Percentiles rank a stretch among this genome's conserved stretches.
Conservation (phyloP, 2,329 filamentous ascomycete species). For the Zymoseptoria crescenta region DNA sequence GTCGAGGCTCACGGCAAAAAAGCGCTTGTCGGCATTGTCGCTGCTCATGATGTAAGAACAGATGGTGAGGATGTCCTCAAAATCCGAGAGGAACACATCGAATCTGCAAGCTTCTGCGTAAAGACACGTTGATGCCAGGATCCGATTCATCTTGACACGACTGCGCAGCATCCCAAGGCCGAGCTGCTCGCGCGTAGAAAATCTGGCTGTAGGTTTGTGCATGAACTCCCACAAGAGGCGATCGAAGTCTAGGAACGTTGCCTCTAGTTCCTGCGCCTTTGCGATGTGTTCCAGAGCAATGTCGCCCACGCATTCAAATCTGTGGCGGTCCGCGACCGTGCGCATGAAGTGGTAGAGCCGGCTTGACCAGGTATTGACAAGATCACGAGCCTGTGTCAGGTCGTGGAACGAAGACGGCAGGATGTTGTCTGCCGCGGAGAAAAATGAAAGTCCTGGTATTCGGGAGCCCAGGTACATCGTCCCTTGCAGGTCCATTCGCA, state of each 20-base stretch:
- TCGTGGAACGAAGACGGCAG: constrained; percentile 21
- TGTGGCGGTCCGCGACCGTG: constrained; percentile 21
- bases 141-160: constrained; percentile 24
- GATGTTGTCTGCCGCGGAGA: constrained; percentile 21
- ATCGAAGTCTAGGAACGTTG: constrained; percentile 21
- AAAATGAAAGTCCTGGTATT: constrained; percentile 25
- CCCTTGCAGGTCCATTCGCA: constrained; percentile 27
- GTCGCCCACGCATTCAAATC: constrained; percentile 18
- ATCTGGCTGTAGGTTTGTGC: constrained; percentile 21
- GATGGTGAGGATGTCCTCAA: constrained; percentile 26
- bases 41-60: constrained; percentile 23
- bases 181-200: constrained; percentile 24
- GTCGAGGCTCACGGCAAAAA: constrained; percentile 25
- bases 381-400: constrained; percentile 23
- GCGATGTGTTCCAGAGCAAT: constrained; percentile 24
- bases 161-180: constrained; percentile 24
- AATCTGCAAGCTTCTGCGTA: constrained; percentile 22
- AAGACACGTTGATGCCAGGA: constrained; percentile 21
- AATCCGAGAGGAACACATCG: constrained; percentile 22
- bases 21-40: constrained; percentile 21
- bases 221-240: constrained; percentile 23
- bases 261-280: constrained; percentile 21
- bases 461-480: constrained; percentile 22
- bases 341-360: constrained; percentile 26
- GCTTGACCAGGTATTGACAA: constrained; percentile 24